Conservation (phyloP, 2,329 filamentous ascomycete genomes). For the Pseudogymnoascus sp. region DNA sequence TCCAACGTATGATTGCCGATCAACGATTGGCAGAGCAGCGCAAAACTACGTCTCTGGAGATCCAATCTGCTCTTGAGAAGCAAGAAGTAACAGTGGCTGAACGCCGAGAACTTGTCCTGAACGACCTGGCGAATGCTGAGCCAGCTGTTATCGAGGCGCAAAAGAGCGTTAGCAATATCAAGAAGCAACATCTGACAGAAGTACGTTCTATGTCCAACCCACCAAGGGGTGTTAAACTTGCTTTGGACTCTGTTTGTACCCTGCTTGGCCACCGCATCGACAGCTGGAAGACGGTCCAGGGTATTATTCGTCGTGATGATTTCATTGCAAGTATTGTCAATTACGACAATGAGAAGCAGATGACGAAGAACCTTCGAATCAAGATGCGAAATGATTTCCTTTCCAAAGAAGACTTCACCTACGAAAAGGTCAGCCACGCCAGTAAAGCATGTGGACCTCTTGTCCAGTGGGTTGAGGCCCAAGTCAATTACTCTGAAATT, state of each 20-base stretch:
- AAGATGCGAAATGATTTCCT: conserved; percentile 93
- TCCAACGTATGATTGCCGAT: conserved; percentile 94
- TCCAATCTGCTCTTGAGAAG: conserved; percentile 76
- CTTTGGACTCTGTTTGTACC: conserved; percentile 92
- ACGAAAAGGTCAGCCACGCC: conserved; percentile 89
- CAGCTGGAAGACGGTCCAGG: conserved; percentile 87
- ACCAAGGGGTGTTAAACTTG: conserved; percentile 80
- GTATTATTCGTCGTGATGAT: conserved; percentile 81
- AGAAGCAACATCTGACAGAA: conserved; percentile 92
- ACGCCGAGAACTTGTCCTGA: conserved; percentile 73
- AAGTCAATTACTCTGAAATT: conserved; percentile 97
- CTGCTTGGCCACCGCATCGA: conserved; percentile 82
- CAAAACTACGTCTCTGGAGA: conserved; percentile 78
- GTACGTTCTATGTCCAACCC: conserved; percentile 95
- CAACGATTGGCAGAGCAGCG: conserved; percentile 90
- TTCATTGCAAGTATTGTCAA: conserved; percentile 97
- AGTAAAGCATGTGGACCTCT: conserved; percentile 95
- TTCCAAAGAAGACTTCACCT: conserved; percentile 90
- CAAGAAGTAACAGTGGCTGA: conserved; percentile 82
- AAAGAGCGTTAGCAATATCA: conserved; percentile 97
- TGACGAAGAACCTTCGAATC: conserved; percentile 71
- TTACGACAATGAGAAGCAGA: conserved; percentile 90
- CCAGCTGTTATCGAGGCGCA: conserved; percentile 88
- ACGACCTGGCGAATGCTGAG: conserved; percentile 82
- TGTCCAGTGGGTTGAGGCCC: conserved; percentile 93